Percentiles rank a stretch among this genome's conserved stretches.
Conservation (phyloP, 371 early-diverging fungal species). For the Circinella minor region DNA sequence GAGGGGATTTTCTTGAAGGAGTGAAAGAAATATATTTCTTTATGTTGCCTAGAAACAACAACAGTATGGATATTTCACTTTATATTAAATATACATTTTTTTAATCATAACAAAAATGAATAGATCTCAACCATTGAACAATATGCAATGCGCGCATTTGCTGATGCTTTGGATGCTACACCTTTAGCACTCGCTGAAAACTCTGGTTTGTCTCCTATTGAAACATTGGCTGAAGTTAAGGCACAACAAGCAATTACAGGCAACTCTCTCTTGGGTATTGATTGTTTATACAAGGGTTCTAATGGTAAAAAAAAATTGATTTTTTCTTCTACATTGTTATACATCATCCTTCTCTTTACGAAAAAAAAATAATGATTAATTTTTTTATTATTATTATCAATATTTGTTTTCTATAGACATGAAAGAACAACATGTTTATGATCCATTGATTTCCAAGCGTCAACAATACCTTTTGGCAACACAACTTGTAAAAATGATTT, state of each 20-base stretch:
- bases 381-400: too few relatives aligned
- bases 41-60: too few relatives aligned
- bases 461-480: conserved; percentile 96
- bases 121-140: conserved; percentile 92
- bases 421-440: conserved; percentile 97
- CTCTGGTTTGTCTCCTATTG: conserved; percentile 96
- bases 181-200: conserved; percentile 98
- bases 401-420: conserved; percentile 61
- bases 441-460: conserved; percentile 98
- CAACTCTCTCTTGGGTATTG: conserved; percentile 93
- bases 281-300: conserved; percentile 91
- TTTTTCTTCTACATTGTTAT: neutral
- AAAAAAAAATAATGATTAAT: too few relatives aligned
- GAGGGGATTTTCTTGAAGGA: neutral
- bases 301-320: conserved; percentile 60
- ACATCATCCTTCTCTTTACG: neutral
- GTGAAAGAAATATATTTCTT: neutral
- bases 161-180: conserved; percentile 95
- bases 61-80: too few relatives aligned
- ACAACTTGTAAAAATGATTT: conserved; percentile 98
- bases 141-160: conserved; percentile 98
- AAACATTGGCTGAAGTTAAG: conserved; percentile 93
- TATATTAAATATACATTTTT: neutral
- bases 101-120: neutral
- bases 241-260: conserved; percentile 88